Evolutionary conservation across 441 rosid species (phyloP), one percentile per base, ranked within the genome.

Genomic region (Populus hybrid): DNA sequence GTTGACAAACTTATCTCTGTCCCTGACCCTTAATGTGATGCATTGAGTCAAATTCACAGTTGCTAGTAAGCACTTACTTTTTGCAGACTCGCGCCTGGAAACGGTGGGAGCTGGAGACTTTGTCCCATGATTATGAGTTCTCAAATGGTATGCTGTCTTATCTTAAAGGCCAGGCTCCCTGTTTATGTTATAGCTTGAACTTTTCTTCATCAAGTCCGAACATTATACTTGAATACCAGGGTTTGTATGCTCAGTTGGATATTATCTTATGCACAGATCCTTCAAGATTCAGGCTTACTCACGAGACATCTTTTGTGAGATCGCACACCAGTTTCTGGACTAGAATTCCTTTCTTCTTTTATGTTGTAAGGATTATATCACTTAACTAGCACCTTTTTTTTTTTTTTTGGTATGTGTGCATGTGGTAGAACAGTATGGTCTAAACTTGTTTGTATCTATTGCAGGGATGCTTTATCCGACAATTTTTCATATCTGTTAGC

Each of bases 321-420:
- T 94, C 90, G 6, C 99, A 94, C 81, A 90, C 87, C 59, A 92
- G 97, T 86, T 96, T 93, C 89, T 93, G 99, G 98, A 94, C 98
- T 2, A 84, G 91, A 79, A 89, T 88, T 79, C 98, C 99, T 6
- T 4, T 93, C 84, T 91, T 91, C 84, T 96, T 94, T 81, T 94
- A 90, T 81, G 18, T 93, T 65, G 99, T 96, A 87, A 91, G 99
- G 80, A 66, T 21, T 65, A 11, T 50, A 70, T 63, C 72, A 7
- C 75, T 10, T 38, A 18, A 35, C 14, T 10, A 5, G 34, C 21
- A 18, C 8, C n/a, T 42, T 46, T 0, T 1, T 5, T 28, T 68
- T 16, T 38, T 2, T 28, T 10, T 40, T 42, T 1, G 20, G 12
- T 26, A 5, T 16, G 5, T 38, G 26, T 14, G 18, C 21, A 18